Evolutionary conservation across 1,284 basidiomycete species (phyloP), one percentile per base, ranked within the genome.

Genomic region (Rhodotorula sp.): DNA sequence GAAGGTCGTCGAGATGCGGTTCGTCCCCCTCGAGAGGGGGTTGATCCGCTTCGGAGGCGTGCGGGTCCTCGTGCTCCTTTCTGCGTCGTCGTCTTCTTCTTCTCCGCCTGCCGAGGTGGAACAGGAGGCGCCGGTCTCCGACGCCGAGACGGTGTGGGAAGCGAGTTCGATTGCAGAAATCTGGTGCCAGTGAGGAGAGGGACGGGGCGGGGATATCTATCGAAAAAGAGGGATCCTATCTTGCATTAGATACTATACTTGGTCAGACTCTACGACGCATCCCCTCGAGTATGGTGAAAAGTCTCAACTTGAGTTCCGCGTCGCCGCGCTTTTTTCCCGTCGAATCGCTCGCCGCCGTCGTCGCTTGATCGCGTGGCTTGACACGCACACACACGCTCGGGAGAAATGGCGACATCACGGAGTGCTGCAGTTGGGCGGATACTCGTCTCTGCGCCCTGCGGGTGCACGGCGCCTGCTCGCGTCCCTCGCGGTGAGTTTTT

Each of bases 61-160:
- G 34, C 23, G 67, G 49, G 49, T 59, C 26, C 48, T 68, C 47
- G 34, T 68, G 26, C 67, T 68, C 29, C 29, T 26, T 26, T 49
- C 26, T n/a, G 18, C 26, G 54, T 34, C 34, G 34, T 34, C 34
- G 34, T 34, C 34, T 34, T 6, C 8, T 34, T n/a, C n/a, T n/a
- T 58, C n/a, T 23, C 39, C 26, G 52, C 52, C 48, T 20, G 57
- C 20, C 5, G 46, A 57, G 31, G 59, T 18, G 3, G 58, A 15
- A 6, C 29, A 1, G 20, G 20, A 1, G 49, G 43, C 34, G 21
- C 14, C 7, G 48, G 20, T 46, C 31, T 10, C 20, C 49, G 58
- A 3, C 14, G 39, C 57, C 62, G 48, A 52, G 48, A n/a, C 43
- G 18, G 62, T 68, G 12, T 39, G 47, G 26, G 67, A 68, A 46